These are phyloP conservation scores for Aureobasidium sp. DNA, from an alignment of 2,329 filamentous ascomycete genomes.

Conservation along the genomic window DNA sequence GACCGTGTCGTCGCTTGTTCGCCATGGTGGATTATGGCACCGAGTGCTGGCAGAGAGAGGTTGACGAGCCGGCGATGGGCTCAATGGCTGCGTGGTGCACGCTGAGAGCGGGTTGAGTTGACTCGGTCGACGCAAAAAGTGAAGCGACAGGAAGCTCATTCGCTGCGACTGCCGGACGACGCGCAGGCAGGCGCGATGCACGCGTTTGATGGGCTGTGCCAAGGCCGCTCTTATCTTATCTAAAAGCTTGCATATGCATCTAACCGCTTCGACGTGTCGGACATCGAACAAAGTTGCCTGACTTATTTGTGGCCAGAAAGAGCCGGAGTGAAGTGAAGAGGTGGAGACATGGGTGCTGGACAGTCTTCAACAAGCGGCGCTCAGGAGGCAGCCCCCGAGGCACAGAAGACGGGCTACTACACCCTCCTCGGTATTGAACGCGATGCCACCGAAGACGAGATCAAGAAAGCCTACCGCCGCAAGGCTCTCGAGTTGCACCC, in stretches of 20 bases:
- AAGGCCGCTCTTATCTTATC: neutral
- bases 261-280: neutral
- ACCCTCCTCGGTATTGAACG: constrained; percentile 68
- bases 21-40: neutral
- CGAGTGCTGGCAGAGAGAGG: neutral
- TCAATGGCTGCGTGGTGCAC: neutral
- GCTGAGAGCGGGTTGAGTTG: neutral
- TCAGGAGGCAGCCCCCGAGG: constrained; percentile 21
- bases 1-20: neutral
- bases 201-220: neutral
- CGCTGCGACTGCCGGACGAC: neutral
- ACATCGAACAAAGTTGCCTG: neutral
- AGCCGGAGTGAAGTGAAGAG: neutral
- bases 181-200: neutral
- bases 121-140: neutral
- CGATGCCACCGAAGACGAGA: constrained; percentile 74
- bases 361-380: constrained; percentile 32
- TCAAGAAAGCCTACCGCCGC: constrained; percentile 85
- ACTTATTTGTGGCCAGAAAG: neutral
- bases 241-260: neutral
- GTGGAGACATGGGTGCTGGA: constrained; percentile 35
- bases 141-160: neutral
- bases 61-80: neutral
- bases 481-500: constrained; percentile 93
- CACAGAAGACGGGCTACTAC: constrained; percentile 69